Evolutionary conservation across 495 filamentous ascomycete species (phyloP), one percentile per base, ranked within the genome.

Genomic region (Tuber borchii): DNA sequence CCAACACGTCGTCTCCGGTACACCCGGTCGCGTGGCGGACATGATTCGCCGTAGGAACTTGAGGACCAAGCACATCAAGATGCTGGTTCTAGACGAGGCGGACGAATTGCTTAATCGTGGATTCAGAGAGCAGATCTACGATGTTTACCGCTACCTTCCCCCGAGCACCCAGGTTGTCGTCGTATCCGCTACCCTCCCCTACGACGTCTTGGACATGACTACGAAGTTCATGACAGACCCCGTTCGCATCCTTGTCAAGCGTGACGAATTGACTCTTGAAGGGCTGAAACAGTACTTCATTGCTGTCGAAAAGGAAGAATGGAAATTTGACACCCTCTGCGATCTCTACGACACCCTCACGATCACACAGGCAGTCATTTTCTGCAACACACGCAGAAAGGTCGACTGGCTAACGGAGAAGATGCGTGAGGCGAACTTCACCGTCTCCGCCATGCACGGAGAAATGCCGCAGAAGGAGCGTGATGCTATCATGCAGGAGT

Each of bases 221-320:
- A 98, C 96, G 73, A 98, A 98, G 85, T 99, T 99, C 89, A 99
- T 99, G 95, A 96, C 93, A 19, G 95, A 99, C 82, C 96, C 95
- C 31, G 95, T 99, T 44, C 93, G 95, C 77, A 97, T 99, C 81
- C 86, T 99, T n/a, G 95, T 99, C 83, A 98, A 99, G 90, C 94
- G 93, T 91, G 95, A 97, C 84, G 95, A 99, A 85, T 88, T 99
- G 87, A 99, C 95, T 14, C 89, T 99, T 44, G 95, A 99, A 85
- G 95, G 95, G 76, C 90, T 99, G 75, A 98, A 98, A 87, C 95
- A 99, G 85, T 99, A 97, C 86, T 99, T 97, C 86, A 99, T 99
- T 81, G 96, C 95, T 17, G 94, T 98, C 43, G 95, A 99, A 86
- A 98, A 97, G 86, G 95, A 99, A 84, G 95, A 98, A 81, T 99